Evolutionary conservation across 2,329 filamentous ascomycete genomes (phyloP).

Genomic region (Cercospora zeina): DNA sequence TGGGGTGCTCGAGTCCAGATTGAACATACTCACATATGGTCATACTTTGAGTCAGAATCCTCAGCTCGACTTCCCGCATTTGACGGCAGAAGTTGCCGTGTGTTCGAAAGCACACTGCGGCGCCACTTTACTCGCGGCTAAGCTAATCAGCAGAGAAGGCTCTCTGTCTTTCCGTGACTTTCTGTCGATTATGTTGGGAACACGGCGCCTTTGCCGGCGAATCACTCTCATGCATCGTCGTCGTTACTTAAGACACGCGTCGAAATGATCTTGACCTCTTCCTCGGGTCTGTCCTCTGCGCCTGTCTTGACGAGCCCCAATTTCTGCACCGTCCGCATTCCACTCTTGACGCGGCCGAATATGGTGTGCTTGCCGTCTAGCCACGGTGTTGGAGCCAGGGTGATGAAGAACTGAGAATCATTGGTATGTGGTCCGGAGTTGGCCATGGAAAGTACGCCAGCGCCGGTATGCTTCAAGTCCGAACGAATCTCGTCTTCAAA

Average conservation of each 20-base stretch:
- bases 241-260: conserved; percentile 69
- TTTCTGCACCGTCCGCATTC: conserved; percentile 78
- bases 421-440: conserved; percentile 93
- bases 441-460: conserved; percentile 81
- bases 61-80: not conserved
- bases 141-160: too few relatives aligned
- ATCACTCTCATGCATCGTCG: conserved; percentile 53
- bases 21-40: not conserved
- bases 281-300: conserved; percentile 73
- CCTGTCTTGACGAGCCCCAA: conserved; percentile 87
- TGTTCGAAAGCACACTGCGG: too few relatives aligned
- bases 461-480: conserved; percentile 69
- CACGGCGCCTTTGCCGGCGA: not conserved
- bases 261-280: conserved; percentile 77
- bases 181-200: too few relatives aligned
- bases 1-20: not conserved
- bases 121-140: too few relatives aligned
- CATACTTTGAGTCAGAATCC: not conserved
- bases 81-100: not conserved
- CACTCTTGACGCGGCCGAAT: conserved; percentile 84
- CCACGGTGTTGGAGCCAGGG: conserved; percentile 91
- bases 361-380: conserved; percentile 96
- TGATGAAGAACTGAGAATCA: conserved; percentile 94
- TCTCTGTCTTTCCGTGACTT: not conserved
- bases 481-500: conserved; percentile 89